Conservation (phyloP, 305 asterid species). For the Solanum aculeatissimum region DNA sequence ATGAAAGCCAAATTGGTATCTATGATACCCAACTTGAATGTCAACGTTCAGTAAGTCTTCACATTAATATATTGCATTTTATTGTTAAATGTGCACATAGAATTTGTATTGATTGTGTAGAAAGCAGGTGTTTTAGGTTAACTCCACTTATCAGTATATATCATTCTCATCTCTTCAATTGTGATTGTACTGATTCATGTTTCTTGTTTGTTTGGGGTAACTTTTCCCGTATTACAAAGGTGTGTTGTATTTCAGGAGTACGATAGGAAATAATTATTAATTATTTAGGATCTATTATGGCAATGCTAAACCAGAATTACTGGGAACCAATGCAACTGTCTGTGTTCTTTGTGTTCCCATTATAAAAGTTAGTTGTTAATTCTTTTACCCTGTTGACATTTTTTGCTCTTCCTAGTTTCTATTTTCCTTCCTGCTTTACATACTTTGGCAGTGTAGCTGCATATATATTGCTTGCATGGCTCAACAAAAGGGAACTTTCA, state of each 20-base stretch:
- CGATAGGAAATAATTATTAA: background rate
- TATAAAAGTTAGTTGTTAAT: background rate
- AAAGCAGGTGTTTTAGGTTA: background rate
- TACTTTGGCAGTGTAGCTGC: background rate
- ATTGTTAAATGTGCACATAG: background rate
- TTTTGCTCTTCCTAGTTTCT: background rate
- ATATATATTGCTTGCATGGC: background rate
- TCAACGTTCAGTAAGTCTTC: conserved; percentile 58
- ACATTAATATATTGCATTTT: background rate
- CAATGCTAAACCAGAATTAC: background rate
- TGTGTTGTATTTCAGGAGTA: background rate
- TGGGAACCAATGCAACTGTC: background rate
- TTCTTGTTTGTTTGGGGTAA: background rate
- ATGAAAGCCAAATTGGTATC: conserved; percentile 82
- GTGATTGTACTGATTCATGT: background rate
- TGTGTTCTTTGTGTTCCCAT: background rate
- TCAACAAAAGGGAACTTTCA: background rate
- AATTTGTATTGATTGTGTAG: background rate
- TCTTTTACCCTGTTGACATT: background rate
- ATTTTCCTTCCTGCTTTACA: background rate
- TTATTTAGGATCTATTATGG: background rate
- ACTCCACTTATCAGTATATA: background rate
- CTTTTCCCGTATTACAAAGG: background rate
- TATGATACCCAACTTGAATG: conserved; percentile 88
- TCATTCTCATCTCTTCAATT: background rate